Percentiles rank a stretch among this genome's conserved stretches.
These are phyloP conservation scores for Vitis riparia DNA, from an alignment of 164 flowering plant species.

Conservation along the genomic window DNA sequence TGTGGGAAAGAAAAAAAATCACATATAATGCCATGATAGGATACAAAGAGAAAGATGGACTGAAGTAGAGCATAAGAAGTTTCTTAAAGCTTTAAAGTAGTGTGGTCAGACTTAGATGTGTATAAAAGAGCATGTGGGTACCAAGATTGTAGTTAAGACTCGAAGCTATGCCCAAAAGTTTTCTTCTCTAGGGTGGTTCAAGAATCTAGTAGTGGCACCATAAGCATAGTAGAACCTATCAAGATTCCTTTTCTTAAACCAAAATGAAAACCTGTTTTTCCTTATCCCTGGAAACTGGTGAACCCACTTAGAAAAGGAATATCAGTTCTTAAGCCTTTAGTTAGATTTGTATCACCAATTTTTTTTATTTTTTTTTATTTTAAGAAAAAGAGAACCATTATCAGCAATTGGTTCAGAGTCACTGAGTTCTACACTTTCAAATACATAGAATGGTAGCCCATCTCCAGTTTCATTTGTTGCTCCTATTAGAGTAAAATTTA, in stretches of 20 bases:
- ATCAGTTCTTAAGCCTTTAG: slow-evolving; percentile 14
- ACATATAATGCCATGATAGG: background rate
- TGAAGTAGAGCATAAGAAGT: slow-evolving; percentile 37
- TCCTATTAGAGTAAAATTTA: no score
- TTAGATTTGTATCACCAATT: slow-evolving; percentile 39
- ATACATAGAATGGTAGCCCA: slow-evolving; percentile 8
- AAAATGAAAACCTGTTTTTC: slow-evolving; percentile 76
- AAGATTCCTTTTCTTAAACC: slow-evolving; percentile 92
- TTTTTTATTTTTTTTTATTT: slow-evolving; percentile 9
- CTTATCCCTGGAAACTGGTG: slow-evolving; percentile 74
- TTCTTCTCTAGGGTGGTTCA: slow-evolving; percentile 54
- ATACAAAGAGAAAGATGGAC: slow-evolving; percentile 38
- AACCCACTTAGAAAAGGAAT: slow-evolving; percentile 23
- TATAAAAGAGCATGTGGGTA: slow-evolving; percentile 51
- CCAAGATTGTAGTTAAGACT: slow-evolving; percentile 59
- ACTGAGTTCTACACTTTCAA: slow-evolving; percentile 19
- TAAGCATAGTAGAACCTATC: slow-evolving; percentile 41
- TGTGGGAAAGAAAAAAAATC: background rate
- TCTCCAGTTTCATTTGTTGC: slow-evolving; percentile 38
- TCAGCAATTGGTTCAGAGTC: slow-evolving; percentile 22
- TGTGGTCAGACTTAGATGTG: slow-evolving; percentile 35
- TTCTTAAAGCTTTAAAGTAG: slow-evolving; percentile 35
- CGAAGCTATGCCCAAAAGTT: slow-evolving; percentile 63
- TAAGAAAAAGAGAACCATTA: slow-evolving; percentile 42
- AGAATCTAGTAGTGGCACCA: slow-evolving; percentile 36